Evolutionary conservation across 192 early-diverging fungal genomes (phyloP), one percentile per base, ranked within the genome.

Genomic region (Rhizophagus clarus): DNA sequence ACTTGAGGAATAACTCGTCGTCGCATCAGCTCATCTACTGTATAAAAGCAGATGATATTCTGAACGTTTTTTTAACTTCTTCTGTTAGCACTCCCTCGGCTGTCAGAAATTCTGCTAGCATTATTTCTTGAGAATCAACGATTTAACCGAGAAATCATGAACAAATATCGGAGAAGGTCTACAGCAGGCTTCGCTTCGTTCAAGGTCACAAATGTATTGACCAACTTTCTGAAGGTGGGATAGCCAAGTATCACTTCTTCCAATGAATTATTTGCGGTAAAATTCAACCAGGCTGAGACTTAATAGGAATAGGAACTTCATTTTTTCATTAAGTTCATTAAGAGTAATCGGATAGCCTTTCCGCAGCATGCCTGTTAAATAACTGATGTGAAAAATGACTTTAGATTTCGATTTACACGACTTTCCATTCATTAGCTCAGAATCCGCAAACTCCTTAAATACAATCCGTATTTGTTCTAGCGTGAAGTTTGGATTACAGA

Each of bases 1-100:
- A 71, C 28, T 79, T 22, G 24, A 61, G 68, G 31, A 80, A 80
- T 74, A 42, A 63, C 79, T 28, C 15, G 9, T 72, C 47, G 2
- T 51, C 29, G 26, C 47, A 80, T 64, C 26, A 80, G 40, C 29
- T 20, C 34, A 66, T 74, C 71, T n/a, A n/a, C n/a, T n/a, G n/a
- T 74, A 80, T 22, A 67, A 74, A 29, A 74, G 17, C 56, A 28
- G 71, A 80, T 26, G 79, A 72, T 31, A 80, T 80, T 47, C 26
- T 72, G 31, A 74, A 80, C 42, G 22, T 22, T 71, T 68, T 37
- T 15, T 60, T 45, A 40, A 10, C 45, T 12, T 42, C 61, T 40
- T 15, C 56, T n/a, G 72, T 14, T 56, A 80, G 29, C 2, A 80
- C 79, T 9, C 79, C 79, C 60, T 56, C 70, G 29, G 69, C 71